Percentiles rank a stretch among this genome's conserved stretches.
These are phyloP conservation scores for Thalia dealbata DNA, from an alignment of 176 grass and related monocot genomes.

Conservation along the genomic window DNA sequence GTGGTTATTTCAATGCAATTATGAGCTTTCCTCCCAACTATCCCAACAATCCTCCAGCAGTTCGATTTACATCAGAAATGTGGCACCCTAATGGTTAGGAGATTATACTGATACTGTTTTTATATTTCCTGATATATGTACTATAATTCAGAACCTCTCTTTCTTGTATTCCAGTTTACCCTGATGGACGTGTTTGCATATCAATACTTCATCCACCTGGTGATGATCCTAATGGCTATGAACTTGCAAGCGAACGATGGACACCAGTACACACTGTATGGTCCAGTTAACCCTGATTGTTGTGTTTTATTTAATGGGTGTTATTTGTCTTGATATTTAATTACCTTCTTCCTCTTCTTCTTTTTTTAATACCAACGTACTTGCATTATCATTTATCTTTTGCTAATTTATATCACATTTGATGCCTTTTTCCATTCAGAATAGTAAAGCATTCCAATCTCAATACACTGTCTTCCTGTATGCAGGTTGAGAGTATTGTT, in stretches of 20 bases:
- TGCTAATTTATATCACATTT: not conserved
- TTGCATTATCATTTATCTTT: not conserved
- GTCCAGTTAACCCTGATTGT: no score
- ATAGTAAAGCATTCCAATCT: not conserved
- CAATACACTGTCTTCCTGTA: not conserved
- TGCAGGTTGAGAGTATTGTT: conserved; percentile 18
- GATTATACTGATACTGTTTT: not conserved
- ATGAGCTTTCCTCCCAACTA: no score
- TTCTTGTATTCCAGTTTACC: not conserved
- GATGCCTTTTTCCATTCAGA: not conserved
- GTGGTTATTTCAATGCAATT: no score
- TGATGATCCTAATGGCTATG: conserved; percentile 18
- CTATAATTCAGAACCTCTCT: not conserved
- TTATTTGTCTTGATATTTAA: no score
- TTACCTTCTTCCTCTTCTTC: no score
- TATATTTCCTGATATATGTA: not conserved
- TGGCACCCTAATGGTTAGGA: conserved; percentile 13
- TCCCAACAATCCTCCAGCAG: conserved; percentile 5
- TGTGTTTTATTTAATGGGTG: no score
- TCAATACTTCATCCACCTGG: conserved; percentile 20
- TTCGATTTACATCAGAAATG: conserved; percentile 21
- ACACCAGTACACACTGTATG: conserved; percentile 19
- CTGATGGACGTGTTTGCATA: conserved; percentile 22
- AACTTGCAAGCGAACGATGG: conserved; percentile 18
- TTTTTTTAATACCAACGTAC: no score